phyloP scores from a whole-genome alignment of 2,329 filamentous ascomycete genomes.

The Fusarium pilosicola region DNA sequence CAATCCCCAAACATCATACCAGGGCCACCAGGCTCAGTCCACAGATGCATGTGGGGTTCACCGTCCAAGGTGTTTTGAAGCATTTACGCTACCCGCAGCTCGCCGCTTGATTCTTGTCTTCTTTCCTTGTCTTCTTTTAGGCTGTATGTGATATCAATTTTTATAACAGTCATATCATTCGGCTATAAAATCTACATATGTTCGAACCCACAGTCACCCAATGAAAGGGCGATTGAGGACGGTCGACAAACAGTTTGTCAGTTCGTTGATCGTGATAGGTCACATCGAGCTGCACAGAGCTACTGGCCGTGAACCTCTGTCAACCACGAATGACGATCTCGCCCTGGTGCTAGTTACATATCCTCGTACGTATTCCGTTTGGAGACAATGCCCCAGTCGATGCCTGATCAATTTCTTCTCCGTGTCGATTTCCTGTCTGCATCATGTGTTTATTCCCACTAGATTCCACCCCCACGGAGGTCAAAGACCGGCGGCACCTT shows the following conservation, averaged over 20 bases:
- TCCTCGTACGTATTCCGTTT: constrained; percentile 10
- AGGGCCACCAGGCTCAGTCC: constrained; percentile 26
- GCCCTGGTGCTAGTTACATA: constrained; percentile 28
- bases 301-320: constrained; percentile 3
- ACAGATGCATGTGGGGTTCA: constrained; percentile 38
- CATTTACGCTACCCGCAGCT: constrained; percentile 30
- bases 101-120: constrained; percentile 16
- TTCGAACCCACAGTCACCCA: background rate
- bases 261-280: background rate
- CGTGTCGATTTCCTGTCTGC: constrained; percentile 25
- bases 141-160: constrained; percentile 10
- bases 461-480: constrained; percentile 44
- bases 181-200: background rate
- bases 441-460: constrained; percentile 36
- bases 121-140: constrained; percentile 5
- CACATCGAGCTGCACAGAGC: constrained; percentile 2
- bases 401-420: constrained; percentile 12
- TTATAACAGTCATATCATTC: background rate
- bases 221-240: constrained; percentile 1
- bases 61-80: constrained; percentile 12
- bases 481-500: constrained; percentile 39
- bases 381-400: constrained; percentile 19
- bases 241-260: constrained; percentile 1
- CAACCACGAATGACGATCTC: constrained; percentile 7
- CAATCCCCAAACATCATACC: constrained; percentile 29